Evolutionary conservation across 257 asterid genomes (phyloP).

Genomic region (Solanum rostratum): DNA sequence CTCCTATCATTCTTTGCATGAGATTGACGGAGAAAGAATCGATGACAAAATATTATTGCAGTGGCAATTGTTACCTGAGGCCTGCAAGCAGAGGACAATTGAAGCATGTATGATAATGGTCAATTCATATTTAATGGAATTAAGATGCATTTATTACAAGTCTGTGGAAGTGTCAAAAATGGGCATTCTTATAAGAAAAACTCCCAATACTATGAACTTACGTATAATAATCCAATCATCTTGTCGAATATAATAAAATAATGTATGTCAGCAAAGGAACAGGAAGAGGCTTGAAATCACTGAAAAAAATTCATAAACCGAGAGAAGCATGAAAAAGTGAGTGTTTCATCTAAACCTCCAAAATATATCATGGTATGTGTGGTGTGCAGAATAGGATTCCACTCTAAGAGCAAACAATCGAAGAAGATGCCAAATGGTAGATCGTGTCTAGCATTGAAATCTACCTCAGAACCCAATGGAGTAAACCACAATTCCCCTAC

Average conservation of each 20-base stretch:
- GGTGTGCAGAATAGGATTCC: not conserved
- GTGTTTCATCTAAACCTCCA: not conserved
- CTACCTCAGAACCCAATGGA: not conserved
- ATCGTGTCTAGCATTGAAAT: not conserved
- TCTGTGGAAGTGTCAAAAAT: not conserved
- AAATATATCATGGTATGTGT: not conserved
- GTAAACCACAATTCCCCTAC: not conserved
- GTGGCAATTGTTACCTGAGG: constrained; percentile 98
- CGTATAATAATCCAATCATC: not conserved
- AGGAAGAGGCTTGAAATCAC: not conserved
- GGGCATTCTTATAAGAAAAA: not conserved
- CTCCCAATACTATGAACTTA: not conserved
- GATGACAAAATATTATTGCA: constrained; percentile 91
- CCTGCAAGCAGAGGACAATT: constrained; percentile 43
- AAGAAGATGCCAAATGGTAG: not conserved
- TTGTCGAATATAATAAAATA: not conserved
- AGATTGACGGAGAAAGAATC: constrained; percentile 88
- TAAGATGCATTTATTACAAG: not conserved
- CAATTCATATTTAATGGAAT: not conserved
- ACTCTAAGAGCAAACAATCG: not conserved
- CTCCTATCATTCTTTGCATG: constrained; percentile 78
- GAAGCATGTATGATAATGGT: not conserved
- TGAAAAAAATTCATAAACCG: not conserved
- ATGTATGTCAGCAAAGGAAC: not conserved
- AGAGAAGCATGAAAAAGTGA: not conserved